Evolutionary conservation across 1,284 basidiomycete species (phyloP).

Genomic region (Cutaneotrichosporon sp.): DNA sequence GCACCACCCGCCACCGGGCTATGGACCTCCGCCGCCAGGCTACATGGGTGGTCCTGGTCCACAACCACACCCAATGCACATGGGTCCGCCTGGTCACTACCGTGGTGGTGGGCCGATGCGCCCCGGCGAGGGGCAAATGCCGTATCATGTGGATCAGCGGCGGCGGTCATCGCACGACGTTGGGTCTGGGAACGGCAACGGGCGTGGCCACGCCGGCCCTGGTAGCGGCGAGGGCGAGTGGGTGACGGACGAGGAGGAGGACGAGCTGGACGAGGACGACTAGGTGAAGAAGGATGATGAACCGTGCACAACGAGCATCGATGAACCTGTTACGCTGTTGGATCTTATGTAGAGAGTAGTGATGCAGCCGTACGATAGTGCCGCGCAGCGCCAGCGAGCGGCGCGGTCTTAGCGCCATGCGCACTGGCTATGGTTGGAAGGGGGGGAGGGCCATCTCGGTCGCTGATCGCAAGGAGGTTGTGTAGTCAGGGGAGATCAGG

Average conservation of each 20-base stretch:
- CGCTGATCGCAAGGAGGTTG: too few species aligned
- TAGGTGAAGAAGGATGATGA: background rate
- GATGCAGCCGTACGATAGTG: too few species aligned
- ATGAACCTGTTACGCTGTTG: background rate
- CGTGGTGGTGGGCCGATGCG: background rate
- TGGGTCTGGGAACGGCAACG: background rate
- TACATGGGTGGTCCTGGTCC: conserved; percentile 3
- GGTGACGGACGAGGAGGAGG: conserved; percentile 18
- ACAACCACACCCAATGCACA: conserved; percentile 1
- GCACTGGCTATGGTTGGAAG: too few species aligned
- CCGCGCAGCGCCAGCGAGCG: too few species aligned
- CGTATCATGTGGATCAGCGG: background rate
- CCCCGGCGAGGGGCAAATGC: background rate
- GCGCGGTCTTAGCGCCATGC: too few species aligned
- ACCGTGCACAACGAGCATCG: background rate
- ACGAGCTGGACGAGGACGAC: conserved; percentile 18
- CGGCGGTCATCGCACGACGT: conserved; percentile 11
- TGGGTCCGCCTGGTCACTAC: conserved; percentile 3
- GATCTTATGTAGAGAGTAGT: too few species aligned
- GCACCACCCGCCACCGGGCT: conserved; percentile 4
- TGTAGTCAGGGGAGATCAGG: too few species aligned
- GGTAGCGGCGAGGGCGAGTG: conserved; percentile 3
- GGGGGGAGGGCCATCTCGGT: too few species aligned
- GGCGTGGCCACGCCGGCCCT: background rate
- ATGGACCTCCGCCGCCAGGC: conserved; percentile 10